A percentile compares a stretch with the other conserved stretches of the same genome.
Conservation (phyloP, 139 green algal genomes). For the Marvania coccoides region DNA sequence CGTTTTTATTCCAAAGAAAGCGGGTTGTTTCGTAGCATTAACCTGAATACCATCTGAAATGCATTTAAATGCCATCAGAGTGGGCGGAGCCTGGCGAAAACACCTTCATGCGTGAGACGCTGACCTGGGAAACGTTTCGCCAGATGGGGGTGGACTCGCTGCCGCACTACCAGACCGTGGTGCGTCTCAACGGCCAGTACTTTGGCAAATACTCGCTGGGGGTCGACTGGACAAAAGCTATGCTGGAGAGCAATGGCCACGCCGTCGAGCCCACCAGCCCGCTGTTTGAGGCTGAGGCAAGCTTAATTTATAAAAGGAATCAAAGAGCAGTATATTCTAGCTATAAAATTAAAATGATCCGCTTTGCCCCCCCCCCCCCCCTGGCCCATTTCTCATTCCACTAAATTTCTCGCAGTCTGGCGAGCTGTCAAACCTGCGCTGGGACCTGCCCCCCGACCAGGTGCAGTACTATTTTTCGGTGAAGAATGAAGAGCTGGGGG, state of each 20-base stretch:
- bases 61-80: too few species aligned
- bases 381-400: constrained; percentile 51
- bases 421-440: constrained; percentile 48
- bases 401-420: constrained; percentile 56
- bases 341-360: not conserved
- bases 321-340: not conserved
- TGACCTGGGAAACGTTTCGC: constrained; percentile 35
- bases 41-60: too few species aligned
- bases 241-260: constrained; percentile 33
- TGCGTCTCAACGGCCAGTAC: constrained; percentile 67
- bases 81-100: constrained; percentile 69
- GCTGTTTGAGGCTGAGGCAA: not conserved
- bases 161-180: constrained; percentile 46
- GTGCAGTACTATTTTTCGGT: constrained; percentile 30
- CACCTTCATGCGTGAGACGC: constrained; percentile 66
- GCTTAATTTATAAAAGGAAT: not conserved
- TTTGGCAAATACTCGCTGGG: constrained; percentile 63
- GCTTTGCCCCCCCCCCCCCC: not conserved
- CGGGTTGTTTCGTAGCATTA: constrained; percentile 4
- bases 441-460: constrained; percentile 29
- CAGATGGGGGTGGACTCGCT: constrained; percentile 25
- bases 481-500: not conserved
- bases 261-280: not conserved
- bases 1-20: not conserved
- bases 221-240: constrained; percentile 47